phyloP scores from a whole-genome alignment of 106 monocot genomes.

The Gastrodia elata region DNA sequence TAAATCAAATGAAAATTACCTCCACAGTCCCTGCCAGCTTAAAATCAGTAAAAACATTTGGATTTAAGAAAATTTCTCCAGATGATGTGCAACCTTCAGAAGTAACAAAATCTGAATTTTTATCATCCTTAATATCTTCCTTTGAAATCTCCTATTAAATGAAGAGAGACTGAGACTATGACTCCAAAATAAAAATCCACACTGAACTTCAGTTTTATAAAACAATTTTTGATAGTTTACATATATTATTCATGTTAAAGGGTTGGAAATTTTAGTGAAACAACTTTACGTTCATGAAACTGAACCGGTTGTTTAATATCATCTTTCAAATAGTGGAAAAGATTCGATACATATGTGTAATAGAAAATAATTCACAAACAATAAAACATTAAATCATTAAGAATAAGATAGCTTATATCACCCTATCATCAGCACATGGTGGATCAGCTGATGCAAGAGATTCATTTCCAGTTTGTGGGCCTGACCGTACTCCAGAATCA shows the following conservation, averaged over 20 bases:
- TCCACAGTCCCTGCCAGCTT: conserved; percentile 65
- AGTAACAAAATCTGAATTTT: conserved; percentile 15
- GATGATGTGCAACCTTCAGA: conserved; percentile 8
- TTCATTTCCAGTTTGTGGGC: conserved; percentile 11
- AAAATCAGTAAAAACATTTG: conserved; percentile 96
- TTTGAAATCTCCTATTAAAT: conserved; percentile 22
- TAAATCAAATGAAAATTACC: conserved; percentile 27
- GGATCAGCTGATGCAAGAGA: conserved; percentile 14
- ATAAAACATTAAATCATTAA: not conserved
- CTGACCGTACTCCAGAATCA: conserved; percentile 35
- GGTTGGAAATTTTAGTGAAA: no score
- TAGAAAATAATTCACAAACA: not conserved
- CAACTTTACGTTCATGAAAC: not conserved
- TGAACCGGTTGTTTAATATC: not conserved
- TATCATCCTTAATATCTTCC: conserved; percentile 10
- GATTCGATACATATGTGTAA: not conserved
- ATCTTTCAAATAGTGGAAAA: not conserved
- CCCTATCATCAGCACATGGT: conserved; percentile 17
- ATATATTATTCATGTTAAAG: not conserved
- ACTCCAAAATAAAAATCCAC: not conserved
- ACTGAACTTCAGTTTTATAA: not conserved
- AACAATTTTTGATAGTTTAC: not conserved
- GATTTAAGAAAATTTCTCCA: conserved; percentile 66
- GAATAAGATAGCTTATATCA: conserved; percentile 10
- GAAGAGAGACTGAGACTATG: conserved; percentile 1